phyloP scores from a whole-genome alignment of 1,284 basidiomycete genomes.

The Cryptococcus floricola region DNA sequence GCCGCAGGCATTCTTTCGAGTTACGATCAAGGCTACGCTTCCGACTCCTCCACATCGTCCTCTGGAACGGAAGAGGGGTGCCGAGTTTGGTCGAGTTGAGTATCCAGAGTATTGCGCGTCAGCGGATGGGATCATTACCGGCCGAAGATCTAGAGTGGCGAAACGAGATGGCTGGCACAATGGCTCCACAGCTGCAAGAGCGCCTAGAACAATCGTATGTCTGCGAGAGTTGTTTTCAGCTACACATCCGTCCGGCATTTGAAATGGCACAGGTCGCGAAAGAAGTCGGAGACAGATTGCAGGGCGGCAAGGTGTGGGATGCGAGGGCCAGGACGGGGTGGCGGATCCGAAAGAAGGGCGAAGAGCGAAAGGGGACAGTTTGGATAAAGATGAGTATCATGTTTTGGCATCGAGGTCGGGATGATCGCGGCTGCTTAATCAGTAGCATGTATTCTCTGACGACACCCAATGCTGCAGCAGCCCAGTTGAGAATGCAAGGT shows the following conservation, averaged over 20 bases:
- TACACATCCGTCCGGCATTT: background rate
- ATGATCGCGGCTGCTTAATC: background rate
- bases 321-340: background rate
- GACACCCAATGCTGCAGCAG: background rate
- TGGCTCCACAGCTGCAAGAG: background rate
- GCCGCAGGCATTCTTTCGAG: background rate
- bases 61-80: conserved; percentile 3
- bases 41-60: conserved; percentile 1
- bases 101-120: background rate
- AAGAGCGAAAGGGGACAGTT: background rate
- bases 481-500: conserved; percentile 25
- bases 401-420: background rate
- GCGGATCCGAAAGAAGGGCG: background rate
- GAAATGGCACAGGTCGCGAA: background rate
- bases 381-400: conserved; percentile 1
- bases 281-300: background rate
- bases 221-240: conserved; percentile 9
- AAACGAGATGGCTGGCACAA: background rate
- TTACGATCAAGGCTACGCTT: background rate
- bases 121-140: background rate
- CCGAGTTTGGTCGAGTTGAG: background rate
- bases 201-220: background rate
- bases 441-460: background rate
- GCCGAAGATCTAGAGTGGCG: background rate
- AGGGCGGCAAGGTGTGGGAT: background rate